Evolutionary conservation across 2,329 filamentous ascomycete species (phyloP), one percentile per base, ranked within the genome.

Genomic region (Fulvia fulva): DNA sequence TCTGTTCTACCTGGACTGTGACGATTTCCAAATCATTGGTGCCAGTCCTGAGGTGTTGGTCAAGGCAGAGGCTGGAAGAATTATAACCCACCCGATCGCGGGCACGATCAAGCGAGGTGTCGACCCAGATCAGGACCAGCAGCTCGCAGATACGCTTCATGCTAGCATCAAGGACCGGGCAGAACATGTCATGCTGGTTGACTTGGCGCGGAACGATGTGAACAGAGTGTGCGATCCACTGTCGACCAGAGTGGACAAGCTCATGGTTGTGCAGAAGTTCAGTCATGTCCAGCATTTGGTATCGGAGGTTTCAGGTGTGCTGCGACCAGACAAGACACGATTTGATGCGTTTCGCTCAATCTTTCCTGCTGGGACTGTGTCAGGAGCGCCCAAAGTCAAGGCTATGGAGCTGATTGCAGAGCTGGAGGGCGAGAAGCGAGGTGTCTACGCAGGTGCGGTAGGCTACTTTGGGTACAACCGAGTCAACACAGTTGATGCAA

Each of bases 371-470:
- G 94, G 94, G 56, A 99, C 94, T 0, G 93, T 97, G 28, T 94
- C 89, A 19, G 94, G 94, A 4, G 93, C 94, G 3, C 94, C 94
- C 58, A 99, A 99, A 78, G 91, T 99, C 56, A 86, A 87, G 62
- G 94, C 94, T 2, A 99, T 99, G 94, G 90, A 97, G 77, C 80
- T 99, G 61, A 99, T 99, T 68, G 91, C 90, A 49, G 93, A 97
- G 77, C 78, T 97, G 49, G 94, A 99, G 77, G 80, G 83, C 64
- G 94, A 99, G 81, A 97, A 97, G 81, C 83, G 94, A 55, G 93
- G 94, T 43, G 86, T 97, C 41, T 99, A 99, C 71, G 94, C 94
- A 8, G 94, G 94, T 26, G 94, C 94, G 0, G 93, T 97, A 0
- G 94, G 94, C 1, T 99, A 97, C 77, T 99, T 97, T 75, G 93